These are phyloP conservation scores for Myxozyma udenii DNA, from an alignment of 805 yeast genomes.

Conservation along the genomic window DNA sequence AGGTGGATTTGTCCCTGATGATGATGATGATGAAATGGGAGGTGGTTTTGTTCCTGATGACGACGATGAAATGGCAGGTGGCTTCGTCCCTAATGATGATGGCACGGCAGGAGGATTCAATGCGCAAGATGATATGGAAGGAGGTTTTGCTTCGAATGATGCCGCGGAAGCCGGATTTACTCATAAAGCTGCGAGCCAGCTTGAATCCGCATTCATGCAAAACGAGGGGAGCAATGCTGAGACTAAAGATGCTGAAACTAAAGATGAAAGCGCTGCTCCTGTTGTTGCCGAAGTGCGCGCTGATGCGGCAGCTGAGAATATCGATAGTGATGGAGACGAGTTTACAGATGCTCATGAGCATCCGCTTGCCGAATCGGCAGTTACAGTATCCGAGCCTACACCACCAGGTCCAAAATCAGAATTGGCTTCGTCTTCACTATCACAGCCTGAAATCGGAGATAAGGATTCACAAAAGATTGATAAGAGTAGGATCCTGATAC, in stretches of 20 bases:
- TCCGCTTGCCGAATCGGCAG: too few relatives aligned
- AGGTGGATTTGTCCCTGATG: constrained; percentile 10
- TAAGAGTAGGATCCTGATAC: too few relatives aligned
- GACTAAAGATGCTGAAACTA: neutral
- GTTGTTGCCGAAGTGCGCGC: too few relatives aligned
- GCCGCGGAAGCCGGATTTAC: neutral
- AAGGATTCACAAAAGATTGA: too few relatives aligned
- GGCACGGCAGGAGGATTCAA: constrained; percentile 6
- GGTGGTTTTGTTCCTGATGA: constrained; percentile 8
- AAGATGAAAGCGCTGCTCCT: neutral
- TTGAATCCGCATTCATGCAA: too few relatives aligned
- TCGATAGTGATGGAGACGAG: too few relatives aligned
- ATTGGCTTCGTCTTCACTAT: too few relatives aligned
- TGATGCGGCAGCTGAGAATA: too few relatives aligned
- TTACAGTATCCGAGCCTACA: too few relatives aligned
- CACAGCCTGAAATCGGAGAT: too few relatives aligned
- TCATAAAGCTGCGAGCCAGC: neutral
- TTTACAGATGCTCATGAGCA: too few relatives aligned
- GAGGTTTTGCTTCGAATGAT: neutral
- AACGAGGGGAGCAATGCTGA: neutral
- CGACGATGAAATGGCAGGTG: constrained; percentile 10
- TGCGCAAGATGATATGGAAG: constrained; percentile 1
- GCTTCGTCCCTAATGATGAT: constrained; percentile 2
- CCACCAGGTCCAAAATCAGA: too few relatives aligned
- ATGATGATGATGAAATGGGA: constrained; percentile 6